Evolutionary conservation across 1,284 basidiomycete genomes (phyloP), one percentile per base, ranked within the genome.

Genomic region (Ustilago cynodontis): DNA sequence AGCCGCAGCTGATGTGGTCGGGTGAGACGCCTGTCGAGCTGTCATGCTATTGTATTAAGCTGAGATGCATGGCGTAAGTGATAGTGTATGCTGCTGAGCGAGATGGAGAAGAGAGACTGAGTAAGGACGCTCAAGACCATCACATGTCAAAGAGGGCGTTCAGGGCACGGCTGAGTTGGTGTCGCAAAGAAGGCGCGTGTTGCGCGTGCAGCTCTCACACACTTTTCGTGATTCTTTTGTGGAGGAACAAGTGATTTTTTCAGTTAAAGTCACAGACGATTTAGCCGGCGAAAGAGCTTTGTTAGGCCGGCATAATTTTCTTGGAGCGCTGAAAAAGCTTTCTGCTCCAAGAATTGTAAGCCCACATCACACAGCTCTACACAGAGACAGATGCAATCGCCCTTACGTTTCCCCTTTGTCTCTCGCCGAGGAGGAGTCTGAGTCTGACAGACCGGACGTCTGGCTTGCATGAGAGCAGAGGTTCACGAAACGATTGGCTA

Each of bases 141-240:
- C 47, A 28, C 11, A 11, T 49, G 47, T 49, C 47, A 26, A 26
- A 22, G 26, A 49, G 11, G 47, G 26, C 13, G 45, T 24, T 33
- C 10, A 47, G 45, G 51, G 51, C 53, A 22, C 35, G 33, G 53
- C 53, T 20, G 47, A 33, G n/a, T 33, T 53, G 51, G 14, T 28
- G 3, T 28, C 20, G 29, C 14, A 31, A n/a, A 3, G 18, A 20
- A 53, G 11, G 31, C 51, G 51, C 51, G 51, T 53, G 51, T 53
- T 31, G 31, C 51, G 51, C 31, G 29, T 22, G 41, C 28, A 31
- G 51, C 51, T 55, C 35, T 18, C 20, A 26, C 20, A 31, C 20
- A 22, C 8, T 18, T 39, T 55, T 37, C 37, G 53, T 55, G 53
- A 55, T 31, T 41, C 22, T 37, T 53, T 18, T 55, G 53, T 55